Evolutionary conservation across 768 basidiomycete genomes (phyloP).

Genomic region (Leccinellum rugosiceps): DNA sequence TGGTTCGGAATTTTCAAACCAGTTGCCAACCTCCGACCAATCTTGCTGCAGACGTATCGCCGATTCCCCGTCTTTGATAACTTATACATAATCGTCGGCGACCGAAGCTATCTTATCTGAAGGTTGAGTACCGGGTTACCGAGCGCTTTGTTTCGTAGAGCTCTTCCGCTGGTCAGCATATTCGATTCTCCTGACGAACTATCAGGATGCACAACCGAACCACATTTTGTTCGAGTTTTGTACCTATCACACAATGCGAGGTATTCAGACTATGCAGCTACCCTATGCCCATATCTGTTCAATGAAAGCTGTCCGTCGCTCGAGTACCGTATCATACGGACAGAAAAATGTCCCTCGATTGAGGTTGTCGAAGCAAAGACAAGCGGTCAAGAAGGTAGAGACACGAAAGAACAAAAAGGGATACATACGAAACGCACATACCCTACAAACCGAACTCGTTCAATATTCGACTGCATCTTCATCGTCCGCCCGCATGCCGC

Average conservation of each 20-base stretch:
- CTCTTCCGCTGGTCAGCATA: too few relatives aligned
- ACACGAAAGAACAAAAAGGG: constrained; percentile 6
- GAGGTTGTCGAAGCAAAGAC: constrained; percentile 8
- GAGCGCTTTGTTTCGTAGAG: too few relatives aligned
- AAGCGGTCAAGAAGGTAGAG: constrained; percentile 18
- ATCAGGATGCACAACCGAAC: background rate
- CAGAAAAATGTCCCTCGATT: constrained; percentile 6
- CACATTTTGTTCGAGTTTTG: background rate
- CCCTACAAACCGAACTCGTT: constrained; percentile 22
- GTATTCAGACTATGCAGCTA: background rate
- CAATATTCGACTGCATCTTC: constrained; percentile 83
- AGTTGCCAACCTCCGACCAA: too few relatives aligned
- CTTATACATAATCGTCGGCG: too few relatives aligned
- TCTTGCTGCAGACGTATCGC: too few relatives aligned
- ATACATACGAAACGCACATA: constrained; percentile 28
- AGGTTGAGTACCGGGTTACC: too few relatives aligned
- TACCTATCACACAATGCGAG: background rate
- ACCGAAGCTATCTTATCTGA: too few relatives aligned
- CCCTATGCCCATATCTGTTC: background rate
- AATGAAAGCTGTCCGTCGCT: background rate
- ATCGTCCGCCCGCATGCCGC: constrained; percentile 61
- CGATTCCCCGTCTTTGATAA: too few relatives aligned
- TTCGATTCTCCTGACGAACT: background rate
- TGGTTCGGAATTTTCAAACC: too few relatives aligned
- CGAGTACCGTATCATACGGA: background rate